These are phyloP conservation scores for Aspergillus sp. DNA, from an alignment of 2,329 filamentous ascomycete species.

Conservation along the genomic window DNA sequence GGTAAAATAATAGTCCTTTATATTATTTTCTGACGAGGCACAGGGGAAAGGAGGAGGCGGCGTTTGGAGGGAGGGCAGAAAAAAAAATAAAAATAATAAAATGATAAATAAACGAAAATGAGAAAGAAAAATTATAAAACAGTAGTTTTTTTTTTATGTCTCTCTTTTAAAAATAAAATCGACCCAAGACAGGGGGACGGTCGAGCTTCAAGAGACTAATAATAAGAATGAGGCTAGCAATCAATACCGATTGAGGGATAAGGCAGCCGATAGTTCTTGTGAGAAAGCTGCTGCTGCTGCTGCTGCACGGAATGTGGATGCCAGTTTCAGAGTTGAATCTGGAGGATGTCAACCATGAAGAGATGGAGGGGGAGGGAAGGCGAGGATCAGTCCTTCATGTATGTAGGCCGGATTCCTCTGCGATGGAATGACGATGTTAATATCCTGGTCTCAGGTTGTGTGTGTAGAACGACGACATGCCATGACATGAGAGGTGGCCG, in stretches of 20 bases:
- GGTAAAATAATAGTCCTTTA: conserved; percentile 12
- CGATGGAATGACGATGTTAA: background rate
- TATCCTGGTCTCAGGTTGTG: background rate
- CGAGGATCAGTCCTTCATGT: background rate
- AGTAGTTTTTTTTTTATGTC: too few species aligned
- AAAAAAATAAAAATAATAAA: conserved; percentile 6
- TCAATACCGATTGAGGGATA: conserved; percentile 3
- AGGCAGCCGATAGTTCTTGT: conserved; percentile 9
- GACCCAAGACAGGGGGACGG: background rate
- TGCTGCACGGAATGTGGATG: conserved; percentile 6
- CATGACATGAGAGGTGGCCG: conserved; percentile 1
- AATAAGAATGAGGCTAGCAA: conserved; percentile 9
- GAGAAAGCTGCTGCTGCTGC: background rate
- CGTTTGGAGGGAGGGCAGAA: background rate
- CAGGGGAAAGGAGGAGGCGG: background rate
- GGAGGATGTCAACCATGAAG: conserved; percentile 1
- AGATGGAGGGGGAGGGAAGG: background rate
- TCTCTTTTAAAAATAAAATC: background rate
- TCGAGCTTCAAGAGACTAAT: conserved; percentile 3
- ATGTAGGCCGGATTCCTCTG: background rate
- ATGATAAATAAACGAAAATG: background rate
- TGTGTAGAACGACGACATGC: background rate
- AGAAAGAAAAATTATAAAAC: background rate
- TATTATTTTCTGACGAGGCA: conserved; percentile 3
- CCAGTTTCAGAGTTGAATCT: conserved; percentile 5